Evolutionary conservation across 148 eudicot genomes (phyloP).

Genomic region (Arbutus unedo): DNA sequence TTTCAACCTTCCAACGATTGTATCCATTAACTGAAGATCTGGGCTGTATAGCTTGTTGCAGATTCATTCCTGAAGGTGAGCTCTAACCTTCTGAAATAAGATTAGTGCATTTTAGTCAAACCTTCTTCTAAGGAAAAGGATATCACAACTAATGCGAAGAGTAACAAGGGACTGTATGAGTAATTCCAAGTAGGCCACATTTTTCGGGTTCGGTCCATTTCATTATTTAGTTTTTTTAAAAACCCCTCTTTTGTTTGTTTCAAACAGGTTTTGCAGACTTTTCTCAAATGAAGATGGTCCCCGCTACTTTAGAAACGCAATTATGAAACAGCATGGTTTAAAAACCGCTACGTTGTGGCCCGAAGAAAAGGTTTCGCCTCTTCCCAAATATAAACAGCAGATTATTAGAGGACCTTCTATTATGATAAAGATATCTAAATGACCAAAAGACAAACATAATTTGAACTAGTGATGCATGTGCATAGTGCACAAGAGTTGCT

Average conservation of each 20-base stretch:
- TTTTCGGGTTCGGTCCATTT: not conserved
- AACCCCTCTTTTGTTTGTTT: not conserved
- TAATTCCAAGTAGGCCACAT: not conserved
- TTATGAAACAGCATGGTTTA: not conserved
- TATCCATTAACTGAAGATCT: conserved; percentile 70
- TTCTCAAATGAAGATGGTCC: not conserved
- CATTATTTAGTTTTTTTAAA: not conserved
- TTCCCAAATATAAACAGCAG: not conserved
- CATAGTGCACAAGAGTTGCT: not conserved
- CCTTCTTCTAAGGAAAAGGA: not conserved
- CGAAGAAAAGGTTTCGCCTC: not conserved
- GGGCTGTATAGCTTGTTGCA: conserved; percentile 65
- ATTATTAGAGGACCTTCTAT: too few species aligned
- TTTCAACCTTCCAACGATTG: conserved; percentile 58
- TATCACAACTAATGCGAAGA: not conserved
- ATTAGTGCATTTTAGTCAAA: not conserved
- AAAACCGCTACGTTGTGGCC: not conserved
- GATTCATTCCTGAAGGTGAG: conserved; percentile 50
- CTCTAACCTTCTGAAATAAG: conserved; percentile 19
- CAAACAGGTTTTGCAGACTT: not conserved
- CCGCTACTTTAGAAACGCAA: not conserved
- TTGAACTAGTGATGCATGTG: not conserved
- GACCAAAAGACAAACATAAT: too few species aligned
- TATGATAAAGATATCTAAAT: too few species aligned
- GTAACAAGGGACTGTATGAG: not conserved